A percentile compares a stretch with the other conserved stretches of the same genome.
Conservation (phyloP, 2,329 filamentous ascomycete genomes). For the Tetracladium maxilliforme region DNA sequence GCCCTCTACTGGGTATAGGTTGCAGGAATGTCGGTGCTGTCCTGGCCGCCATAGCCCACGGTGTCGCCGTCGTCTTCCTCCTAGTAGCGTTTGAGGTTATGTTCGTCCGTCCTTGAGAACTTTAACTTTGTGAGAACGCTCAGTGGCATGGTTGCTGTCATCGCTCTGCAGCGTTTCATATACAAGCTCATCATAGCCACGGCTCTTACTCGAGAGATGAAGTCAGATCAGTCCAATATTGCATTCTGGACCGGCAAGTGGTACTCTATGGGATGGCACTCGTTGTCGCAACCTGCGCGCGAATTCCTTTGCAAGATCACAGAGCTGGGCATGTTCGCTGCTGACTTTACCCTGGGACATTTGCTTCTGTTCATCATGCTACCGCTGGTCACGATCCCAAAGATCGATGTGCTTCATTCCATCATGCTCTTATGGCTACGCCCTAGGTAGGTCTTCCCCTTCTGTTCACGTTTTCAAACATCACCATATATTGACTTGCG, state of each 20-base stretch:
- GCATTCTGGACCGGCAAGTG: conserved; percentile 99
- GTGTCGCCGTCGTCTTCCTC: conserved; percentile 71
- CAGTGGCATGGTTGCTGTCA: conserved; percentile 78
- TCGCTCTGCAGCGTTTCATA: conserved; percentile 85
- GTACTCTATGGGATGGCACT: conserved; percentile 98
- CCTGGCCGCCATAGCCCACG: conserved; percentile 85
- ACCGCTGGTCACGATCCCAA: conserved; percentile 69
- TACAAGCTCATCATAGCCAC: conserved; percentile 89
- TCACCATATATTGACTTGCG: too few species aligned
- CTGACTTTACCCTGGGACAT: conserved; percentile 87
- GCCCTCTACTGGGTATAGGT: conserved; percentile 90
- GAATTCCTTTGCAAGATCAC: conserved; percentile 99
- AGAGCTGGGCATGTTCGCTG: conserved; percentile 89
- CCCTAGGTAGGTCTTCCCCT: conserved; percentile 61
- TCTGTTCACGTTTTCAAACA: conserved; percentile 1
- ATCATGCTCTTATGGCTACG: conserved; percentile 99
- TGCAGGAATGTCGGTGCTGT: conserved; percentile 99
- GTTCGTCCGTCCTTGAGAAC: conserved; percentile 79
- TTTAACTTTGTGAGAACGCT: conserved; percentile 76
- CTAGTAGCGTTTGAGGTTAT: conserved; percentile 84
- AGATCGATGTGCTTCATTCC: conserved; percentile 89
- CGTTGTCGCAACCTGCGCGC: conserved; percentile 85
- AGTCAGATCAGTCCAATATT: conserved; percentile 88
- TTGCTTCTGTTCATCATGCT: conserved; percentile 85
- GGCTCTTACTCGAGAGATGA: conserved; percentile 85